Evolutionary conservation across 768 basidiomycete genomes (phyloP).

Genomic region (Amanita jacksonii): DNA sequence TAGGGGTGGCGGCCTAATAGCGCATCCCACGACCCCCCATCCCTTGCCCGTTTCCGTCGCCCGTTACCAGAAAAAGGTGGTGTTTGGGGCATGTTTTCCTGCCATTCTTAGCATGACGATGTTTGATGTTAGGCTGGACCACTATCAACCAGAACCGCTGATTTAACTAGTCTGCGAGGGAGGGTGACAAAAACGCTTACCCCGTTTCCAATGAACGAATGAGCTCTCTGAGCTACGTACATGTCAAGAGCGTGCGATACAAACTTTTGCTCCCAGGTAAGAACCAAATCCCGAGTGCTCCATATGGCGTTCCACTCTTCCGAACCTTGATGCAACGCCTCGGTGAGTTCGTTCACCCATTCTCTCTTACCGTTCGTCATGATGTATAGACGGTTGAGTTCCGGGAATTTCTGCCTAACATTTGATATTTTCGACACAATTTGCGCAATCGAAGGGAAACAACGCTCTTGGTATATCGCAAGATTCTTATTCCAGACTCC

Average conservation of each 20-base stretch:
- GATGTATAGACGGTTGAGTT: conserved; percentile 25
- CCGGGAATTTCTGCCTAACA: conserved; percentile 17
- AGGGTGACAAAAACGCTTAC: too few relatives aligned
- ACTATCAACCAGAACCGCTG: too few relatives aligned
- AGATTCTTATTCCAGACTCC: conserved; percentile 21
- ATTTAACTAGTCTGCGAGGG: too few relatives aligned
- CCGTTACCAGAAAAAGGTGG: conserved; percentile 25
- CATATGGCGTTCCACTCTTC: conserved; percentile 34
- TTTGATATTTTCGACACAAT: conserved; percentile 32
- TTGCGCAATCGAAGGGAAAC: conserved; percentile 32
- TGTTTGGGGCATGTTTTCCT: conserved; percentile 15
- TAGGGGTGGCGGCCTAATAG: too few relatives aligned
- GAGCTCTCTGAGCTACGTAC: conserved; percentile 39
- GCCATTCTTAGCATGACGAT: conserved; percentile 27
- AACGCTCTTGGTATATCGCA: conserved; percentile 29
- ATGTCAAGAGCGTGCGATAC: conserved; percentile 46
- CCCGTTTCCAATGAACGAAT: conserved; percentile 48
- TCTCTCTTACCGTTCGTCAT: conserved; percentile 39
- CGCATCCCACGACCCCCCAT: too few relatives aligned
- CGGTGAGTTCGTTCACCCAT: conserved; percentile 34
- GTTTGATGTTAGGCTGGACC: conserved; percentile 32
- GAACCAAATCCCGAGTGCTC: conserved; percentile 33
- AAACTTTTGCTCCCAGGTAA: conserved; percentile 36
- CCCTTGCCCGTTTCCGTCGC: too few relatives aligned
- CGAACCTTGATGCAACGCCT: conserved; percentile 25